Conservation (phyloP, 345 rosid genomes). For the Populus ilicifolia region DNA sequence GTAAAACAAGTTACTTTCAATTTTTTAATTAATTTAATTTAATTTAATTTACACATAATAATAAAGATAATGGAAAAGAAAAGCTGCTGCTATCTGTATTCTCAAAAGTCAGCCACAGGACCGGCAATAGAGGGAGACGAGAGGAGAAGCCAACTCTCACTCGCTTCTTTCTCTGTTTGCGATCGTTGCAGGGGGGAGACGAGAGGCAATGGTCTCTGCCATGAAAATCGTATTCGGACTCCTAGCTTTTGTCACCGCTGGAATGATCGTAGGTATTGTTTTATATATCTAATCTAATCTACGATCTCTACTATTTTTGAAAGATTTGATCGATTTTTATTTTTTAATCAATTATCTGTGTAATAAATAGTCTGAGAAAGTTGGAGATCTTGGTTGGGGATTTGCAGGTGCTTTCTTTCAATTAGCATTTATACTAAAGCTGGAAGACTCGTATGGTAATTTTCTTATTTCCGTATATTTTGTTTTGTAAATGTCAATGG, state of each 20-base stretch:
- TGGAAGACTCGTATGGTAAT: constrained; percentile 77
- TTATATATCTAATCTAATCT: neutral
- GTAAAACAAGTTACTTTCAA: neutral
- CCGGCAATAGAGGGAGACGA: neutral
- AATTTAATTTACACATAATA: no score
- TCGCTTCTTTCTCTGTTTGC: neutral
- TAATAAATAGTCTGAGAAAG: neutral
- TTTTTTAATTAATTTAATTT: no score
- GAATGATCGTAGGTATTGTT: constrained; percentile 77
- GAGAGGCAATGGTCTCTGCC: constrained; percentile 50
- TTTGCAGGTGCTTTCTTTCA: constrained; percentile 82
- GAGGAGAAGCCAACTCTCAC: neutral
- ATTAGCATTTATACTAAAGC: constrained; percentile 61
- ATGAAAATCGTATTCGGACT: constrained; percentile 78
- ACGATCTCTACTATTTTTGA: neutral
- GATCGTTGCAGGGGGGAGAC: neutral
- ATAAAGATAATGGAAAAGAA: no score
- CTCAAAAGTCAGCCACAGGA: neutral
- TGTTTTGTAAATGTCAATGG: neutral
- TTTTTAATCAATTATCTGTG: neutral
- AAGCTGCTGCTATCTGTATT: no score
- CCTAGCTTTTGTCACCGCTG: constrained; percentile 76
- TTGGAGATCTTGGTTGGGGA: constrained; percentile 5
- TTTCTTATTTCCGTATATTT: neutral
- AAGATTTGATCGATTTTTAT: neutral